Evolutionary conservation across 2,329 filamentous ascomycete genomes (phyloP).

Genomic region (Boeremia exigua): DNA sequence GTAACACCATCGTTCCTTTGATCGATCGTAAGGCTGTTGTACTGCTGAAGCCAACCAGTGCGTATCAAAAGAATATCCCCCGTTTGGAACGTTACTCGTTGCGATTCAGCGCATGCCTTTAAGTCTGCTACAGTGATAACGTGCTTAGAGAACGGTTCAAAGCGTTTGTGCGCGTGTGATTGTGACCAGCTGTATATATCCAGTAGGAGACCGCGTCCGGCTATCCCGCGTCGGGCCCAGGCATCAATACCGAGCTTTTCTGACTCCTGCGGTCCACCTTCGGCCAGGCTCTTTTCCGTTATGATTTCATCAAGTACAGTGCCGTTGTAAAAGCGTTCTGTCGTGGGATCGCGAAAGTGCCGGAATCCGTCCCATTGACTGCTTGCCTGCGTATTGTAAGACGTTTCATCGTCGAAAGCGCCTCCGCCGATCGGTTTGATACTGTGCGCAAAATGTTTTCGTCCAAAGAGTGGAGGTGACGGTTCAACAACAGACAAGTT

Average conservation of each 20-base stretch:
- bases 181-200: conserved; percentile 54
- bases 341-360: conserved; percentile 42
- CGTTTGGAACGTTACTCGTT: conserved; percentile 27
- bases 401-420: conserved; percentile 37
- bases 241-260: conserved; percentile 43
- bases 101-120: conserved; percentile 23
- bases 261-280: conserved; percentile 23
- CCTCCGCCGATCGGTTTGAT: conserved; percentile 25
- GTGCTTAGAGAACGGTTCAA: conserved; percentile 30
- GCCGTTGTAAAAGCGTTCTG: conserved; percentile 41
- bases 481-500: conserved; percentile 66
- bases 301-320: conserved; percentile 35
- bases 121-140: conserved; percentile 28
- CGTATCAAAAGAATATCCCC: conserved; percentile 43
- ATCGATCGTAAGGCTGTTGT: conserved; percentile 15
- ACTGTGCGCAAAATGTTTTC: conserved; percentile 58
- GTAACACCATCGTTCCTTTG: conserved; percentile 16
- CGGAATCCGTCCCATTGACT: conserved; percentile 47
- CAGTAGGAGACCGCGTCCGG: conserved; percentile 61
- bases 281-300: conserved; percentile 22
- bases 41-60: conserved; percentile 31
- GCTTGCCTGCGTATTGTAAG: conserved; percentile 43
- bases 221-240: conserved; percentile 62
- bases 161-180: conserved; percentile 19
- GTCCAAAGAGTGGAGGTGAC: conserved; percentile 61